A percentile compares a stretch with the other conserved stretches of the same genome.
Conservation (phyloP, 1,139 yeast genomes). For the Schizosaccharomyces versatilis region DNA sequence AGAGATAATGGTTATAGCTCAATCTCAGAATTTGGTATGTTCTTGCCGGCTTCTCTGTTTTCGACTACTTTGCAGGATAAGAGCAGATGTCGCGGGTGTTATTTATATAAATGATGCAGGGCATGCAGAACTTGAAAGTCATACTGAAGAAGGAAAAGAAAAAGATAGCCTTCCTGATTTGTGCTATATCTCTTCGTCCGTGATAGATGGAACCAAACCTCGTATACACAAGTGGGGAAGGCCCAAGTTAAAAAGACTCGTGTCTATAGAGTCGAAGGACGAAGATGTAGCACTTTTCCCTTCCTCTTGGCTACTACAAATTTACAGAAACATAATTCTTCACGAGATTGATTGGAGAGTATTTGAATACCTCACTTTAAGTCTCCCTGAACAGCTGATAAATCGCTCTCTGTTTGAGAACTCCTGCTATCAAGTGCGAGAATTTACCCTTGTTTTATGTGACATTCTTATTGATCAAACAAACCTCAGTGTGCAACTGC, state of each 20-base stretch:
- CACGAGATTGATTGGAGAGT: constrained; percentile 37
- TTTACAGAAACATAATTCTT: constrained; percentile 18
- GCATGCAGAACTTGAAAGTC: no score
- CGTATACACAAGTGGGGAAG: not conserved
- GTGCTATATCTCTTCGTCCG: no score
- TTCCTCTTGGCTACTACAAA: constrained; percentile 13
- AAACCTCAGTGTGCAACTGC: constrained; percentile 23
- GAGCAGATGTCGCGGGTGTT: no score
- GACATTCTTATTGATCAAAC: constrained; percentile 25
- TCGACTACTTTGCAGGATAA: no score
- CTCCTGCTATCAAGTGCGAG: constrained; percentile 26
- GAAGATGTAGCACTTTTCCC: constrained; percentile 15
- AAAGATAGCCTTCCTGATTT: no score
- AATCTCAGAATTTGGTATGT: no score
- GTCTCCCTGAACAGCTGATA: constrained; percentile 50
- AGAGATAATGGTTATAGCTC: no score
- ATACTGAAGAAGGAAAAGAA: no score
- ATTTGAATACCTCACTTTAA: constrained; percentile 45
- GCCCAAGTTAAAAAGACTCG: not conserved
- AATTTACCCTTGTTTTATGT: constrained; percentile 31
- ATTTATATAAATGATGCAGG: no score
- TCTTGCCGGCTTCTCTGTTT: no score
- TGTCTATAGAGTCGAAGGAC: not conserved
- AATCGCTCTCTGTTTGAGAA: constrained; percentile 34
- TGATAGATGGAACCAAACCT: no score